Base-by-base conservation (phyloP, 495 filamentous ascomycete genomes). In the Neurospora sp. region DNA sequence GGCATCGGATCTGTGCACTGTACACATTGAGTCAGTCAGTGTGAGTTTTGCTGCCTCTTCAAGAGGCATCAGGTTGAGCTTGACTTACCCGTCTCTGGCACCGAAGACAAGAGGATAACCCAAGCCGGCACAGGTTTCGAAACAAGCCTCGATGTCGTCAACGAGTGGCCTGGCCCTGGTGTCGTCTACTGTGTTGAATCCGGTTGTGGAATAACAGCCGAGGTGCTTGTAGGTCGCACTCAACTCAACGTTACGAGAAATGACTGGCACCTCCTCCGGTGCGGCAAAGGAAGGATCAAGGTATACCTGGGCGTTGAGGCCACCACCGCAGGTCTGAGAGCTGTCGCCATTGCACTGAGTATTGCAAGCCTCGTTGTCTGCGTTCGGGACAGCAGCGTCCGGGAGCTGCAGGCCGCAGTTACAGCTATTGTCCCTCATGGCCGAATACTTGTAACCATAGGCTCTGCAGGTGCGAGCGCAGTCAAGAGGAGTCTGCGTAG, bases 401-500 rank as follows among this genome's bases (percentile, higher is more conserved):
- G 77, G 76, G 16, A 78, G 62, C 75, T 74, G 74, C 8, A 74
- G 76, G 18, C 75, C 77, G 72, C 78, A 81, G 48, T 44, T 59
- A 72, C 76, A 79, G 12, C 38, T n/a, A 62, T 77, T 77, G 54
- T 75, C 46, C 16, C 59, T 69, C 39, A 80, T 31, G 31, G 75
- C 70, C 16, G 79, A 16, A 38, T 72, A 81, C 62, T 78, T 79
- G 73, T 74, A 81, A 38, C 80, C 80, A 37, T 72, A 75, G 7
- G 71, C 76, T 42, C 79, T 72, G 73, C 80, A 81, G 27, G 69
- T 72, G 12, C 70, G 70, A 39, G 72, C 72, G 66, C 80, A 81
- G 74, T 74, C 70, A 46, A 78, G 70, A 9, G 75, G 77, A 12
- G 77, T 78, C 9, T 71, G 59, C 1, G 80, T 80, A 44, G 70